Evolutionary conservation across 805 yeast species (phyloP).

Genomic region (Citeromyces nyonsensis): DNA sequence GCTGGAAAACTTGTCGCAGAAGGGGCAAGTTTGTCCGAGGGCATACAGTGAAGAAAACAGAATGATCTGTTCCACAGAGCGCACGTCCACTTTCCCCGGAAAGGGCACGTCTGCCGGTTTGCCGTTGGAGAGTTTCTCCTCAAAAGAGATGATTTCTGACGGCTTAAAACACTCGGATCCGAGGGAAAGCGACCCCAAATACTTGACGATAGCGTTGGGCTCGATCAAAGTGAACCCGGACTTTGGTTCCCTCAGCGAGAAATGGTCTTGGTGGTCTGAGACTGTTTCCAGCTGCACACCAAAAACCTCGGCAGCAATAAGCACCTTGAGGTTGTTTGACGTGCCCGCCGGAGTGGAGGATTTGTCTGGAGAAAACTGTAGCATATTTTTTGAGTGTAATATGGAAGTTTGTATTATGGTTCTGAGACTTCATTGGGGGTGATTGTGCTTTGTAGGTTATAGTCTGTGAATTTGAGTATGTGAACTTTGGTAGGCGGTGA

Average conservation of each 20-base stretch:
- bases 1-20: too few relatives aligned
- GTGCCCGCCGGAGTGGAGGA: slow-evolving; percentile 14
- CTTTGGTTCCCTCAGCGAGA: slow-evolving; percentile 16
- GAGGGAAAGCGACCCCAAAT: slow-evolving; percentile 19
- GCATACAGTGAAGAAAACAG: slow-evolving; percentile 45
- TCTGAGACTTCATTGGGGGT: slow-evolving; percentile 1
- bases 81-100: slow-evolving; percentile 13
- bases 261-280: slow-evolving; percentile 8
- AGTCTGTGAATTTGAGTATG: too few relatives aligned
- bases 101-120: slow-evolving; percentile 5
- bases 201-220: slow-evolving; percentile 58
- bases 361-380: slow-evolving; percentile 16
- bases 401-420: background rate
- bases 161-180: slow-evolving; percentile 14
- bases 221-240: slow-evolving; percentile 36
- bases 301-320: slow-evolving; percentile 22
- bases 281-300: slow-evolving; percentile 11
- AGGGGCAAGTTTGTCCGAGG: slow-evolving; percentile 8
- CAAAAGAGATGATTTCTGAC: slow-evolving; percentile 18
- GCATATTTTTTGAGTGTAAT: slow-evolving; percentile 6
- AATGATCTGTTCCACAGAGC: slow-evolving; percentile 38
- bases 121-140: slow-evolving; percentile 27
- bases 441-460: too few relatives aligned
- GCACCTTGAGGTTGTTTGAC: slow-evolving; percentile 23
- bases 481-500: too few relatives aligned